Conservation (phyloP, 768 basidiomycete genomes). For the Imleria badia region DNA sequence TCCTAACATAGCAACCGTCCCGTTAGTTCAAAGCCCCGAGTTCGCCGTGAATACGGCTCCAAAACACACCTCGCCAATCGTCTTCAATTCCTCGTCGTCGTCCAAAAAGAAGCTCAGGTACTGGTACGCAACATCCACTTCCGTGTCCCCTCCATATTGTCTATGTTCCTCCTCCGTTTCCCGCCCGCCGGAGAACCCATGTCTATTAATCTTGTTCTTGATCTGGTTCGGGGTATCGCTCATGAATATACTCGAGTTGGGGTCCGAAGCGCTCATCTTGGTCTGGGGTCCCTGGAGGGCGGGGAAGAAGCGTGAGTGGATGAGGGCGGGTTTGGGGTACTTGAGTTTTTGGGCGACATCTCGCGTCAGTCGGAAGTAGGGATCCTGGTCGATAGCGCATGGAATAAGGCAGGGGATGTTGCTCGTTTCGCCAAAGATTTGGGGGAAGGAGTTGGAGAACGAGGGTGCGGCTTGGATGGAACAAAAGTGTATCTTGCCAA, state of each 20-base stretch:
- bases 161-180: slow-evolving; percentile 97
- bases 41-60: too few species aligned
- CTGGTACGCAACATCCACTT: slow-evolving; percentile 95
- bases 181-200: slow-evolving; percentile 94
- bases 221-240: slow-evolving; percentile 89
- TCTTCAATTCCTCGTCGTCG: slow-evolving; percentile 84
- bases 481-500: slow-evolving; percentile 96
- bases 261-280: slow-evolving; percentile 98
- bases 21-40: neutral
- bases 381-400: slow-evolving; percentile 97
- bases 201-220: slow-evolving; percentile 95
- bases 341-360: slow-evolving; percentile 93
- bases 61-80: slow-evolving; percentile 62
- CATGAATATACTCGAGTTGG: slow-evolving; percentile 95
- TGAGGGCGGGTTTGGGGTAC: slow-evolving; percentile 89
- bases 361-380: slow-evolving; percentile 96
- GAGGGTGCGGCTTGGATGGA: slow-evolving; percentile 94
- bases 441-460: slow-evolving; percentile 98
- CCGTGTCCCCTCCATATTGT: slow-evolving; percentile 83
- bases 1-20: slow-evolving; percentile 52
- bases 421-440: slow-evolving; percentile 83
- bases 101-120: slow-evolving; percentile 95
- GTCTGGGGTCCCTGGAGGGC: slow-evolving; percentile 97
- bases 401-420: slow-evolving; percentile 94
- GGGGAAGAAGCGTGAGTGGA: slow-evolving; percentile 98